These are phyloP conservation scores for Pleurotus tuoliensis DNA, from an alignment of 768 basidiomycete genomes.

Conservation along the genomic window DNA sequence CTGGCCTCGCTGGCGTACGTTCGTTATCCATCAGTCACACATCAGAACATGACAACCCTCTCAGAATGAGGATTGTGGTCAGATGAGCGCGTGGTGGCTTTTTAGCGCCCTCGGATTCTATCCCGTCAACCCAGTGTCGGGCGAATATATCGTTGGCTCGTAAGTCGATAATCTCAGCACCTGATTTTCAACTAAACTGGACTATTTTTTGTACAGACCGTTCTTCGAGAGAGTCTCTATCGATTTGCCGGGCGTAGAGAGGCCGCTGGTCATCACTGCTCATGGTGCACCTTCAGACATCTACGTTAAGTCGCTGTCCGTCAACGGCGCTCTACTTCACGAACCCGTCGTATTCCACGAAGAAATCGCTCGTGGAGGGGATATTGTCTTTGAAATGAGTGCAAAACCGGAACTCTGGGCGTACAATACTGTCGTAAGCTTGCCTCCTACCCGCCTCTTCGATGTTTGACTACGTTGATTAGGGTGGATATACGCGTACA, in stretches of 20 bases:
- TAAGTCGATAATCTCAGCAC: conserved; percentile 24
- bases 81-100: conserved; percentile 87
- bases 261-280: conserved; percentile 49
- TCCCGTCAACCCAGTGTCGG: conserved; percentile 75
- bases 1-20: conserved; percentile 68
- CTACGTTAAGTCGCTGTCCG: conserved; percentile 54
- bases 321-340: conserved; percentile 46
- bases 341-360: conserved; percentile 55
- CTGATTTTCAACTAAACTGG: background rate
- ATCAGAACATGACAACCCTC: background rate
- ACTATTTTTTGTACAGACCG: conserved; percentile 29
- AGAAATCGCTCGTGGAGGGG: conserved; percentile 55
- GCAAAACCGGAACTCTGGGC: too few species aligned
- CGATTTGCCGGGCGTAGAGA: conserved; percentile 39
- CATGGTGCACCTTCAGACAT: conserved; percentile 53
- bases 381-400: conserved; percentile 65
- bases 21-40: background rate
- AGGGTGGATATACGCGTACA: too few species aligned
- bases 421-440: too few species aligned
- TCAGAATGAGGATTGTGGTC: conserved; percentile 85
- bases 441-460: too few species aligned
- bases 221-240: conserved; percentile 53
- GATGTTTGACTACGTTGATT: too few species aligned
- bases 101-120: conserved; percentile 82
- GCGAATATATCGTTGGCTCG: conserved; percentile 73